Evolutionary conservation across 495 filamentous ascomycete species (phyloP).

Genomic region (Cenococcum geophilum): DNA sequence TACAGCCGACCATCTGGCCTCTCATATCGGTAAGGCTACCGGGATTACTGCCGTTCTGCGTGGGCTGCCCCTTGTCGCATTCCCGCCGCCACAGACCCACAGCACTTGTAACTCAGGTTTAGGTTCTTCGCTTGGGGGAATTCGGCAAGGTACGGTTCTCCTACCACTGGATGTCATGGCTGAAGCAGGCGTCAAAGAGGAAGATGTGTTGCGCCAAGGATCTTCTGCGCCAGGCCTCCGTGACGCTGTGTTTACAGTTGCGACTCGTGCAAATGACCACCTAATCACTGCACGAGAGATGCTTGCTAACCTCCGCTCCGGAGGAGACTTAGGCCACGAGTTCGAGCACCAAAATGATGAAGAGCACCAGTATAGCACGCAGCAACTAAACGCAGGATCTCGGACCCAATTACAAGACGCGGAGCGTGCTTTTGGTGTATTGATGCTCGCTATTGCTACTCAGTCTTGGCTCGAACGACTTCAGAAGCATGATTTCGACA

Average conservation of each 20-base stretch:
- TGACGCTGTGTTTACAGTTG: conserved; percentile 87
- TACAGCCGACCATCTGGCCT: conserved; percentile 86
- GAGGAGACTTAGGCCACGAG: conserved; percentile 68
- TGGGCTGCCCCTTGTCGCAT: conserved; percentile 77
- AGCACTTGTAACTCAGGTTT: conserved; percentile 43
- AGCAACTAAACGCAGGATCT: conserved; percentile 25
- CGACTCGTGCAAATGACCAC: conserved; percentile 90
- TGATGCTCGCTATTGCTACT: conserved; percentile 74
- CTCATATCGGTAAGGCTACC: conserved; percentile 87
- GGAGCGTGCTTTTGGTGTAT: conserved; percentile 56
- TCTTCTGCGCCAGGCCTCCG: conserved; percentile 67
- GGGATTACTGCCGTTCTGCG: conserved; percentile 80
- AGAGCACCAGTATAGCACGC: conserved; percentile 55
- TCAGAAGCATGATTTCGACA: conserved; percentile 76
- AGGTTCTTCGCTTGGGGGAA: conserved; percentile 28
- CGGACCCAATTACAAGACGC: conserved; percentile 33
- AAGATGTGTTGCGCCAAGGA: conserved; percentile 79
- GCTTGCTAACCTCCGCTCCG: conserved; percentile 68
- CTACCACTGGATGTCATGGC: conserved; percentile 90
- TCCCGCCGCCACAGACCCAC: conserved; percentile 58
- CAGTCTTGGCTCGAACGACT: conserved; percentile 70
- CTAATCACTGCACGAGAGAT: conserved; percentile 89
- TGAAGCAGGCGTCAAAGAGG: conserved; percentile 67
- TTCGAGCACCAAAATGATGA: conserved; percentile 80
- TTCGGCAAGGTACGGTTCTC: conserved; percentile 59